Base-by-base conservation (phyloP, 345 rosid species). In the Arabis hirsuta region DNA sequence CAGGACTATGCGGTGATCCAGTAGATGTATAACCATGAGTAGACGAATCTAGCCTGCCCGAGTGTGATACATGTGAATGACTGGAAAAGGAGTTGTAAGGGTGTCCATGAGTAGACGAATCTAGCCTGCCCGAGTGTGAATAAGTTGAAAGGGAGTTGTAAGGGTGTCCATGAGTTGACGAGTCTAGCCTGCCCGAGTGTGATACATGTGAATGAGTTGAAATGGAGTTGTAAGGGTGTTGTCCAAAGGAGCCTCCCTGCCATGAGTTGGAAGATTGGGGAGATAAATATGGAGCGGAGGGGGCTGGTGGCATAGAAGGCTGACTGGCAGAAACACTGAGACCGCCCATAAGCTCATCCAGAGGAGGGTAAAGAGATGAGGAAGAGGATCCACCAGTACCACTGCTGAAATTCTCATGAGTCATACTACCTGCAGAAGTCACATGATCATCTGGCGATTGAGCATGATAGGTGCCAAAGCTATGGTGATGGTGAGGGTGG, bases 281-380 rank as follows among this genome's bases (percentile, higher is more conserved):
- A 4, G 80, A 52, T 34, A 69, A 13, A 2, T 69, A 62, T 27
- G 82, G 65, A 31, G 72, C 79, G 0, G 85, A 79, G 29, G 92
- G 83, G 12, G 85, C 70, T 0, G 88, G 73, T 8, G 83, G 81
- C 20, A 76, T 80, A 24, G 65, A 61, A 0, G 86, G 80, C 0
- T 42, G 83, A 62, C 63, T 62, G 42, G 39, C 52, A 61, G 74
- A 72, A 31, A 73, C 9, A 43, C 13, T 87, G 76, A 85, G 57
- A 45, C 69, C 78, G 54, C 72, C 71, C 79, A 91, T 48, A 55
- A 79, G 76, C 36, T 82, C 86, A 77, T 89, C 86, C 75, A 91
- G 65, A 56, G 94, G 85, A 3, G 98, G 98, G 71, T 94, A 94
- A 7, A 78, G 55, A 42, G 95, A 55, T 10, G 81, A 77, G 42